Evolutionary conservation across 2,329 filamentous ascomycete species (phyloP).

Genomic region (Aspergillus jensenii): DNA sequence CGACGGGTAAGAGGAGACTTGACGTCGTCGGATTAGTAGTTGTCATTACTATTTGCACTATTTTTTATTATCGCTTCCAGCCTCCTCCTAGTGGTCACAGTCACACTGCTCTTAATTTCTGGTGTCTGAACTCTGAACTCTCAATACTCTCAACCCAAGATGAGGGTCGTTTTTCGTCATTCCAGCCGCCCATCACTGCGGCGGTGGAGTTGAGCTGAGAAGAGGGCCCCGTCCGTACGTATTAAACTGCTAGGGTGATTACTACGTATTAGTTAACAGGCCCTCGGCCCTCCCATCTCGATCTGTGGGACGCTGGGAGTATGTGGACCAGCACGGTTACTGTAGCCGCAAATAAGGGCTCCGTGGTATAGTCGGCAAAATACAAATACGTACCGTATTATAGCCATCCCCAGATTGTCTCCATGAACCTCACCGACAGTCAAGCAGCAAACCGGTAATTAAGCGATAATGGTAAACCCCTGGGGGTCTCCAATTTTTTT

Average conservation of each 20-base stretch:
- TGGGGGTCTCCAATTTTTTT: not conserved
- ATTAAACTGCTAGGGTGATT: not conserved
- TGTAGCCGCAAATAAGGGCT: constrained; percentile 8
- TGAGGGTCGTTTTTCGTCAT: constrained; percentile 30
- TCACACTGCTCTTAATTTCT: not conserved
- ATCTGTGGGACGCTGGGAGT: constrained; percentile 5
- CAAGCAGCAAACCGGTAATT: not conserved
- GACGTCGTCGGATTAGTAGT: constrained; percentile 1
- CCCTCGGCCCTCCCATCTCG: not conserved
- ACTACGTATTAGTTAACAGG: not conserved
- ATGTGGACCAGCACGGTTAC: constrained; percentile 17
- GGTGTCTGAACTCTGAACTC: not conserved
- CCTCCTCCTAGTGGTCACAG: not conserved
- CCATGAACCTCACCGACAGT: not conserved
- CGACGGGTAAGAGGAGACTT: constrained; percentile 2
- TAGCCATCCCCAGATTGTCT: not conserved
- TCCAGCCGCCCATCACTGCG: constrained; percentile 15
- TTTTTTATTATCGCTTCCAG: not conserved
- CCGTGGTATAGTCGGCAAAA: not conserved
- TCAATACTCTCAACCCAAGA: not conserved
- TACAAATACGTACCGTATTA: no score
- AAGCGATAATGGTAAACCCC: not conserved
- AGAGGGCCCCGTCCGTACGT: constrained; percentile 3
- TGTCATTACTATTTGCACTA: constrained; percentile 7
- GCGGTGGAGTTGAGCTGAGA: constrained; percentile 29